Evolutionary conservation across 805 yeast genomes (phyloP), one percentile per base, ranked within the genome.

Genomic region (Saccharomycopsis microspora): DNA sequence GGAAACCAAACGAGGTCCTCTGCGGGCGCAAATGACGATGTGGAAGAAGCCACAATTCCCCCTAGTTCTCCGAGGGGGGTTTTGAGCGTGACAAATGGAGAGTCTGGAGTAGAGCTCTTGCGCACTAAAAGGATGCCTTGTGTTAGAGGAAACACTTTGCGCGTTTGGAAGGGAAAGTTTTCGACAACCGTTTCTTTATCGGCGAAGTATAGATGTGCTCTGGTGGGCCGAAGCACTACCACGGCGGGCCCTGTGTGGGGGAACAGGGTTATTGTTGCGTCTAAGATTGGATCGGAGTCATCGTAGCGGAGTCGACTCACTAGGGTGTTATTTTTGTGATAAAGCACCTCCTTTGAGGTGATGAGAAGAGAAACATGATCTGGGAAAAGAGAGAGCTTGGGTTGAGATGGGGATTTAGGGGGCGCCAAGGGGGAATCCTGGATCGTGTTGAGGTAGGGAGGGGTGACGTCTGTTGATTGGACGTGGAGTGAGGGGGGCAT

Each of bases 51-150:
- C 1, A 79, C 77, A 4, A 87, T 74, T 4, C 77, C 66, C 2
- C 95, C 87, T 48, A 85, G 70, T 3, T 85, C 93, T 2, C 77
- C 75, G 51, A 82, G 64, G 0, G 95, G 90, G 58, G 85, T 94
- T 1, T 79, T 70, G 50, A 87, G 59, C 0, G 94, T 78, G 46
- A 86, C 67, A 55, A 85, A 82, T 19, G 35, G 38, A n/a, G 37
- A 30, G 28, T 45, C 40, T 4, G 39, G 36, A 10, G 43, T 28
- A 7, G 41, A 34, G n/a, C 28, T 28, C 11, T 41, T 37, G 37
- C 78, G 66, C 56, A 83, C 85, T 28, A 85, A 56, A 0, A 88
- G 64, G 3, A 86, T 58, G 0, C 96, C 96, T 39, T 75, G 70
- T 29, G 76, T 78, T 56, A 78, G 82, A 7, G 82, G 72, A 51